These are phyloP conservation scores for Phlebiopsis flavidoalba DNA, from an alignment of 768 basidiomycete species.

Conservation along the genomic window DNA sequence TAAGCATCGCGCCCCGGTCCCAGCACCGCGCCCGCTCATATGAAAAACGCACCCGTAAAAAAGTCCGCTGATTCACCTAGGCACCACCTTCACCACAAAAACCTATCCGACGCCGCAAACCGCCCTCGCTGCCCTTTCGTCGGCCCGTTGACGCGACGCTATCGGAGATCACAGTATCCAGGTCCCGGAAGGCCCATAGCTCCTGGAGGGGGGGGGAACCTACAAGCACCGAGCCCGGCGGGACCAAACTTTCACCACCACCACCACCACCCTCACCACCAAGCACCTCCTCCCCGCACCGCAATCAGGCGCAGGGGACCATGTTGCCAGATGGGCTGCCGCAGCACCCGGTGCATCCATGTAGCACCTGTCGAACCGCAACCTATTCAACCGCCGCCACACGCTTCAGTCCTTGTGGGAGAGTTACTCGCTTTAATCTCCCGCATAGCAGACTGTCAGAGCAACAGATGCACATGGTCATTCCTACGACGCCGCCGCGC, in stretches of 20 bases:
- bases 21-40: conserved; percentile 12
- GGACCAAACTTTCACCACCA: conserved; percentile 12
- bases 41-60: conserved; percentile 39
- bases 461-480: conserved; percentile 15
- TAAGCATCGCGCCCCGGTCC: conserved; percentile 33
- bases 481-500: conserved; percentile 16
- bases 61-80: conserved; percentile 66
- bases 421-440: conserved; percentile 24
- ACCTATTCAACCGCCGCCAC: conserved; percentile 15
- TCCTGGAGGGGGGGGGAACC: conserved; percentile 23
- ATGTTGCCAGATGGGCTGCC: conserved; percentile 18
- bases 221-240: conserved; percentile 22
- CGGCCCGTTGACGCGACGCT: conserved; percentile 25
- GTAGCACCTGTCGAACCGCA: conserved; percentile 14
- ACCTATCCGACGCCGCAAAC: conserved; percentile 14
- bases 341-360: conserved; percentile 21
- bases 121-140: conserved; percentile 9
- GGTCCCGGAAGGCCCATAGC: conserved; percentile 21
- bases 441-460: conserved; percentile 22
- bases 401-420: conserved; percentile 16
- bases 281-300: conserved; percentile 18
- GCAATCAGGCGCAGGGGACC: conserved; percentile 6
- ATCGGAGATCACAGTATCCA: conserved; percentile 19
- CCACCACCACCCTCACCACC: conserved; percentile 18
- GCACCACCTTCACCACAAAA: conserved; percentile 20